Evolutionary conservation across 192 early-diverging fungal species (phyloP), one percentile per base, ranked within the genome.

Genomic region (Coemansia sp.): DNA sequence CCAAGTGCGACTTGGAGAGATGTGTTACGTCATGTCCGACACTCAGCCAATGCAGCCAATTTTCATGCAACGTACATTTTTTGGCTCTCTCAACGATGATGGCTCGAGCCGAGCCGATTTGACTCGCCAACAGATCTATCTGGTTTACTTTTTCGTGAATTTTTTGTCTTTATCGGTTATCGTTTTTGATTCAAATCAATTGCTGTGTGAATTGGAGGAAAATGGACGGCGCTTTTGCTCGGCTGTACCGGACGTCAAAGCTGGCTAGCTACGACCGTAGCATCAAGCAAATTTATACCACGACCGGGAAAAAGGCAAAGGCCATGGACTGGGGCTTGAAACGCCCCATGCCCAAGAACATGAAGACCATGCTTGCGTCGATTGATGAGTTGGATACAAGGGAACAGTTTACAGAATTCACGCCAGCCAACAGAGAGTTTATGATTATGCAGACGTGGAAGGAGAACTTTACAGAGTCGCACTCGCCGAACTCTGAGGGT

Each of bases 301-400:
- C 89, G 27, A 78, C 83, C 23, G 64, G 72, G n/a, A 83, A 83
- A 59, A 68, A 72, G 29, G 74, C 69, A 41, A 25, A 29, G 52
- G 59, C 49, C 4, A 88, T 88, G 16, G 87, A 90, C 63, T 92
- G 89, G 89, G 91, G 91, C 14, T 62, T 92, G 67, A 92, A 92
- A 77, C 88, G 89, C 23, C 75, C 81, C 49, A 71, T 92, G 57
- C 89, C 91, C 29, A 82, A 76, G n/a, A 83, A 86, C 22, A 71
- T 90, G 56, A 68, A 76, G 17, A 89, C 89, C 12, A 75, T 76
- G 29, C 58, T 82, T 47, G 72, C 87, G 39, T 83, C 80, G 37
- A 70, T 92, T 55, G 69, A 71, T 12, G 72, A 76, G 26, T 76
- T 90, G 22, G 91, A 92, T 61, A 88, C 88, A 4, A 79, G 82